These are phyloP conservation scores for Exophiala oligosperma DNA, from an alignment of 2,329 filamentous ascomycete species.

Conservation along the genomic window DNA sequence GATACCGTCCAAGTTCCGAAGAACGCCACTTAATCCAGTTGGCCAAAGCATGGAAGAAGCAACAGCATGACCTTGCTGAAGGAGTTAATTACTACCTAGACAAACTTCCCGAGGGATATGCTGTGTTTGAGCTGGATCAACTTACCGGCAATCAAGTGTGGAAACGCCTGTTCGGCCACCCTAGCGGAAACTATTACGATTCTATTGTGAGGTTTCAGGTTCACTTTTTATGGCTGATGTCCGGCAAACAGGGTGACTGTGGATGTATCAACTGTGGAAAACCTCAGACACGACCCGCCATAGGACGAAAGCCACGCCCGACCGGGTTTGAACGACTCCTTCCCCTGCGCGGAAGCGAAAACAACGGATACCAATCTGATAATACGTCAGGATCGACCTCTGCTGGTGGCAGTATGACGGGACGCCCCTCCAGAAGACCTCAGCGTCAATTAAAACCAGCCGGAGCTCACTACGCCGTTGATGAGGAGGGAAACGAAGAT, in stretches of 20 bases:
- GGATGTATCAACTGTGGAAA: slow-evolving; percentile 50
- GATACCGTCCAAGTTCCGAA: slow-evolving; percentile 40
- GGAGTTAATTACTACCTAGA: slow-evolving; percentile 53
- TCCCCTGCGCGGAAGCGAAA: slow-evolving; percentile 15
- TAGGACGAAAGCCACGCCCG: slow-evolving; percentile 16
- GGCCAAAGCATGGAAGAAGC: slow-evolving; percentile 49
- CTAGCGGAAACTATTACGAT: slow-evolving; percentile 50
- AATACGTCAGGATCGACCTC: slow-evolving; percentile 14
- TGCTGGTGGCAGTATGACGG: slow-evolving; percentile 10
- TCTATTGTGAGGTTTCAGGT: slow-evolving; percentile 56
- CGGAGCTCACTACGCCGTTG: slow-evolving; percentile 30
- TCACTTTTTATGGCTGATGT: slow-evolving; percentile 60
- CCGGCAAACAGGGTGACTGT: slow-evolving; percentile 47
- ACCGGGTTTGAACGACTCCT: slow-evolving; percentile 1
- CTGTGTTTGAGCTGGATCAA: slow-evolving; percentile 52
- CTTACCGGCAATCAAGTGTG: slow-evolving; percentile 45
- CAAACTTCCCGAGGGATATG: slow-evolving; percentile 55
- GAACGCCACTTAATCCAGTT: slow-evolving; percentile 49
- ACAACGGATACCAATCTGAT: slow-evolving; percentile 4
- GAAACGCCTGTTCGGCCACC: slow-evolving; percentile 60
- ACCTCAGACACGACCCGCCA: slow-evolving; percentile 5
- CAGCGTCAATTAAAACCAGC: slow-evolving; percentile 25
- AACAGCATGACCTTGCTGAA: slow-evolving; percentile 34
- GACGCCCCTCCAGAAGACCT: slow-evolving; percentile 21
- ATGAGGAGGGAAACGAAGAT: slow-evolving; percentile 57